Conservation (phyloP, 805 yeast genomes). For the Barnettozyma salicaria region DNA sequence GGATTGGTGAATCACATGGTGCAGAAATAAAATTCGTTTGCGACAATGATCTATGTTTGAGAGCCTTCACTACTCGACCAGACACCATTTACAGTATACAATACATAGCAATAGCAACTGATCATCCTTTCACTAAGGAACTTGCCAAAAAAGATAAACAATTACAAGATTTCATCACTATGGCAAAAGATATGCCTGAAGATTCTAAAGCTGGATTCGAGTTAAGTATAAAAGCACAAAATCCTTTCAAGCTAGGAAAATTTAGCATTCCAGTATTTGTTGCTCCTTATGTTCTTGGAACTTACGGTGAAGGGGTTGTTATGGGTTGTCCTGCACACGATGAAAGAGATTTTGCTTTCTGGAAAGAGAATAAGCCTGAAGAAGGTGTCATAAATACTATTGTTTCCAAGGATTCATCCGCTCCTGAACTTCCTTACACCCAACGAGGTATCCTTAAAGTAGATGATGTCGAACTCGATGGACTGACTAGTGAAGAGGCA, state of each 20-base stretch:
- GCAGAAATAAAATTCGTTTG: constrained; percentile 55
- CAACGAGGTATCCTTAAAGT: constrained; percentile 44
- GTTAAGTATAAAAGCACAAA: constrained; percentile 39
- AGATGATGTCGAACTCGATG: constrained; percentile 44
- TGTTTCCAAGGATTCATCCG: constrained; percentile 14
- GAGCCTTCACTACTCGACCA: constrained; percentile 80
- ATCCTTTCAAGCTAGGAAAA: constrained; percentile 50
- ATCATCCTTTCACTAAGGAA: constrained; percentile 54
- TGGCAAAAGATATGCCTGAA: constrained; percentile 32
- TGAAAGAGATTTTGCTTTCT: constrained; percentile 73
- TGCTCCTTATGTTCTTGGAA: constrained; percentile 83
- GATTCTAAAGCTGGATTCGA: constrained; percentile 57
- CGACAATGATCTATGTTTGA: constrained; percentile 27
- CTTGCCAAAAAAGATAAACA: constrained; percentile 33
- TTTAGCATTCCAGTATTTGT: constrained; percentile 64
- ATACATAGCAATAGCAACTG: constrained; percentile 69
- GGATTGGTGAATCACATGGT: constrained; percentile 91
- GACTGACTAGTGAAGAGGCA: constrained; percentile 47
- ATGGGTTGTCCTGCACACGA: constrained; percentile 99
- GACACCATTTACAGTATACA: constrained; percentile 84
- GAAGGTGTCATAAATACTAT: constrained; percentile 16
- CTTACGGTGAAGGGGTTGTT: constrained; percentile 89
- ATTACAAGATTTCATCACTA: constrained; percentile 42
- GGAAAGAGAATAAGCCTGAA: constrained; percentile 56
- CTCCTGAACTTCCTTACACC: constrained; percentile 30